Percentiles rank a stretch among this genome's conserved stretches.
These are phyloP conservation scores for Prunus persica DNA, from an alignment of 306 rosid species.

Conservation along the genomic window DNA sequence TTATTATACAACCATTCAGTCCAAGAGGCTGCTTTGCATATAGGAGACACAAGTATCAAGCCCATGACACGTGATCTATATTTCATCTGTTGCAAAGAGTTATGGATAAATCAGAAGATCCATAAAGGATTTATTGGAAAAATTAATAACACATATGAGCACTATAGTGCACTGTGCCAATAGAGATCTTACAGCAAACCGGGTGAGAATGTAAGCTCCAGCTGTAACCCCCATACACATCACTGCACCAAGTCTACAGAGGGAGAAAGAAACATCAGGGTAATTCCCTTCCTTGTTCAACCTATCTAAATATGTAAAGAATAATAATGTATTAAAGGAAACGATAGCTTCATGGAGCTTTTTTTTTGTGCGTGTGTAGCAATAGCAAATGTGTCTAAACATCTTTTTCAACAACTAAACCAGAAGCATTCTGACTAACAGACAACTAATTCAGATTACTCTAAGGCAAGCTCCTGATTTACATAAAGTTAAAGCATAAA, in stretches of 20 bases:
- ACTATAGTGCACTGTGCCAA: conserved; percentile 2
- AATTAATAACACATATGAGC: conserved; percentile 10
- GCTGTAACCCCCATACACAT: conserved; percentile 99
- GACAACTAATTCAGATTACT: not conserved
- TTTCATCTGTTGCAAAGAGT: conserved; percentile 69
- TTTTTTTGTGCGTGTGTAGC: not conserved
- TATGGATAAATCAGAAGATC: conserved; percentile 15
- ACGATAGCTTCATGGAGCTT: not conserved
- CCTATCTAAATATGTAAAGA: conserved; percentile 7
- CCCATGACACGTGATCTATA: conserved; percentile 81
- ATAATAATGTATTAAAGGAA: not conserved
- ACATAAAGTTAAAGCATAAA: not conserved
- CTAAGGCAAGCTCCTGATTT: not conserved
- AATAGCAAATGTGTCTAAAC: not conserved
- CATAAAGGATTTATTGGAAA: conserved; percentile 1
- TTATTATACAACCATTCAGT: conserved; percentile 90
- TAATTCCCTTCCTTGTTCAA: conserved; percentile 1
- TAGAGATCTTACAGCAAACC: conserved; percentile 74
- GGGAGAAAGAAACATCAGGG: conserved; percentile 26
- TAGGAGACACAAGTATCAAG: conserved; percentile 87
- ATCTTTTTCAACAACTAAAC: not conserved
- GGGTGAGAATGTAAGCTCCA: conserved; percentile 88
- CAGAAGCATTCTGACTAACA: not conserved
- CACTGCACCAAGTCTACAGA: conserved; percentile 69
- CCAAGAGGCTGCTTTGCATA: conserved; percentile 90